Conservation (phyloP, 768 basidiomycete species). For the Lactifluus hygrophoroides region DNA sequence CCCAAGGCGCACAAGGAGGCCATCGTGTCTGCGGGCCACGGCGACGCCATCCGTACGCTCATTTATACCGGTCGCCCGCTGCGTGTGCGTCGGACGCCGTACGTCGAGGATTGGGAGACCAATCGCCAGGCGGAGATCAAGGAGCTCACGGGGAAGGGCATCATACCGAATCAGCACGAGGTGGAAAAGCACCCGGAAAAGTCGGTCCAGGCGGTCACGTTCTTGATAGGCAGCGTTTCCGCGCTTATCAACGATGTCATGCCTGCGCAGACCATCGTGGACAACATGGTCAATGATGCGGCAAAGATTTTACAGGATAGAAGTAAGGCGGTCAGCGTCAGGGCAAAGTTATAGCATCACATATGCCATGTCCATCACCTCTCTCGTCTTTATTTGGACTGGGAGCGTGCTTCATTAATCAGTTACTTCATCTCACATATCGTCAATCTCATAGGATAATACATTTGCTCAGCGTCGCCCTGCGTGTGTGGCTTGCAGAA, state of each 20-base stretch:
- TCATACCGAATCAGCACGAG: conserved; percentile 66
- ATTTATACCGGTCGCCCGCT: conserved; percentile 89
- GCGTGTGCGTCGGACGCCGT: conserved; percentile 76
- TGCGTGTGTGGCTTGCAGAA: no score
- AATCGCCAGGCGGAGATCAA: conserved; percentile 77
- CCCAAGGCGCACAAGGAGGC: conserved; percentile 81
- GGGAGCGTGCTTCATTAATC: no score
- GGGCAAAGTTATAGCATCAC: conserved; percentile 25
- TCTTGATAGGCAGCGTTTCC: conserved; percentile 81
- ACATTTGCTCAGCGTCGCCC: no score
- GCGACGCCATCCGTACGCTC: conserved; percentile 75
- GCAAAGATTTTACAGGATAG: conserved; percentile 37
- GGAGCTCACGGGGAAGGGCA: conserved; percentile 73
- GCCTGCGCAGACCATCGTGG: conserved; percentile 77
- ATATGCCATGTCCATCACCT: not conserved
- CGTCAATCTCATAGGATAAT: not conserved
- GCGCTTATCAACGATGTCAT: conserved; percentile 65
- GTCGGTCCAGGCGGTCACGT: conserved; percentile 52
- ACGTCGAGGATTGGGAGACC: conserved; percentile 78
- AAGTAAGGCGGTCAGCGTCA: conserved; percentile 32
- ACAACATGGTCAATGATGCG: conserved; percentile 65
- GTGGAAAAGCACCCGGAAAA: conserved; percentile 77
- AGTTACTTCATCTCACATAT: not conserved
- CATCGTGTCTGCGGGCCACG: conserved; percentile 58
- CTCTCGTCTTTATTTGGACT: no score